Base-by-base conservation (phyloP, 306 rosid genomes). In the Inga oerstediana region DNA sequence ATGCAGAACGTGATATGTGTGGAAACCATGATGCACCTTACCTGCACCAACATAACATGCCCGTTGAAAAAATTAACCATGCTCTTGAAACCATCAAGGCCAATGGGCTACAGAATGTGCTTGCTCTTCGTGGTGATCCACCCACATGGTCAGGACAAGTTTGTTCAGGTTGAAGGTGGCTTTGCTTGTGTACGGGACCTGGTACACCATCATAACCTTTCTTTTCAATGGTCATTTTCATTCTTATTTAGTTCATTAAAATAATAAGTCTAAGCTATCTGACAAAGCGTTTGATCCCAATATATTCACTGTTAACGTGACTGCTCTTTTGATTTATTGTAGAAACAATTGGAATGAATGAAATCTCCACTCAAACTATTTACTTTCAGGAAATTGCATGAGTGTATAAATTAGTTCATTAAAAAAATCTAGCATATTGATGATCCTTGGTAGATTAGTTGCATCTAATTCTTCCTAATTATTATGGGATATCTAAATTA, bases 61-160 rank as follows among this genome's bases (percentile, higher is more conserved):
- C 97, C 10, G 82, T 96, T 2, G 98, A 96, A 7, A 94, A 90
- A 91, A 91, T 96, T 82, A 97, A 96, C 85, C 93, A 92, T 76
- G 99, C 98, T 52, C 91, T 96, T 34, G 77, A 89, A 76, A 88
- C 97, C 62, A 96, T 96, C 68, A 96, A 92, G 87, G 81, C 94
- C 76, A 92, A 91, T 34, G 99, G 99, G 75, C 90, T 94, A 71
- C 97, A 96, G 89, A 96, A 94, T 79, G 97, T 96, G 46, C 99
- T 96, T 78, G 99, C 99, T 17, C 97, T 96, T 61, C 93, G 99
- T 4, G 99, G 98, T 0, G 99, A 96, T 64, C 98, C 99, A 97
- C 99, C 2, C 99, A 9, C 98, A 96, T 51, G 98, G 99, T 20
- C 99, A 96, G 90, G 99, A 90, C 86, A 97, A 90, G 84, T 97